Percentiles rank a stretch among this genome's conserved stretches.
Evolutionary conservation across 2,329 filamentous ascomycete genomes (phyloP).

Genomic region (Colletotrichum musicola): DNA sequence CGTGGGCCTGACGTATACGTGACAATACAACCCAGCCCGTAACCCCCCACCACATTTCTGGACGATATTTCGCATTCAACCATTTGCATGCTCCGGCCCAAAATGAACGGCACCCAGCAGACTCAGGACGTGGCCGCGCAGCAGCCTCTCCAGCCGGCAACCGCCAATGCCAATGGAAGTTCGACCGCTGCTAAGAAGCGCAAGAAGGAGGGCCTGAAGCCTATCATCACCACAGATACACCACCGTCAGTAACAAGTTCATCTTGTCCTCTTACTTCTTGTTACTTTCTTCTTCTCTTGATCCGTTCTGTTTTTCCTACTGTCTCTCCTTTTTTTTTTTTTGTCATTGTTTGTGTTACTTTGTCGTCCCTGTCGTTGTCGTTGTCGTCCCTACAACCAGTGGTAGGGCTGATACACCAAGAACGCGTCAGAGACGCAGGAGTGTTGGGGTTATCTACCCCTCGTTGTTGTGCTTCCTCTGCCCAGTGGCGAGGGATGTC

Average conservation of each 20-base stretch:
- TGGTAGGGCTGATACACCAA: too few relatives aligned
- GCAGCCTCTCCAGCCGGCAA: conserved; percentile 31
- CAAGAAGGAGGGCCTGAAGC: conserved; percentile 80
- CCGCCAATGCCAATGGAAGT: conserved; percentile 35
- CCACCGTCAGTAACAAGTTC: conserved; percentile 49
- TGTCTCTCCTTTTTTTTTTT: not conserved
- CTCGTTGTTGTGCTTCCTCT: not conserved
- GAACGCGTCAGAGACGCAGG: too few relatives aligned
- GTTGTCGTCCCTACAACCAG: not conserved
- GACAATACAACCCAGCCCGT: not conserved
- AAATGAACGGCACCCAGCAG: conserved; percentile 38
- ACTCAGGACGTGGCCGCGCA: conserved; percentile 31
- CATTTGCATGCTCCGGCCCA: conserved; percentile 23
- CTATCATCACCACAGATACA: conserved; percentile 79
- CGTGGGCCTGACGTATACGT: not conserved
- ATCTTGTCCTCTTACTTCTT: conserved; percentile 25
- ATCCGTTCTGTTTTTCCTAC: not conserved
- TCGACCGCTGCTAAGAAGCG: conserved; percentile 70
- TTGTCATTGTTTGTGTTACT: not conserved
- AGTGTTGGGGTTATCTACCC: too few relatives aligned
- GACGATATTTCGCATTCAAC: conserved; percentile 12
- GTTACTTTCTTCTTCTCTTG: conserved; percentile 18
- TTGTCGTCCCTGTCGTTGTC: too few relatives aligned
- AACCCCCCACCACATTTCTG: conserved; percentile 19
- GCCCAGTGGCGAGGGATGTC: conserved; percentile 14